Evolutionary conservation across 192 early-diverging fungal genomes (phyloP), one percentile per base, ranked within the genome.

Genomic region (Podochytrium sp.): DNA sequence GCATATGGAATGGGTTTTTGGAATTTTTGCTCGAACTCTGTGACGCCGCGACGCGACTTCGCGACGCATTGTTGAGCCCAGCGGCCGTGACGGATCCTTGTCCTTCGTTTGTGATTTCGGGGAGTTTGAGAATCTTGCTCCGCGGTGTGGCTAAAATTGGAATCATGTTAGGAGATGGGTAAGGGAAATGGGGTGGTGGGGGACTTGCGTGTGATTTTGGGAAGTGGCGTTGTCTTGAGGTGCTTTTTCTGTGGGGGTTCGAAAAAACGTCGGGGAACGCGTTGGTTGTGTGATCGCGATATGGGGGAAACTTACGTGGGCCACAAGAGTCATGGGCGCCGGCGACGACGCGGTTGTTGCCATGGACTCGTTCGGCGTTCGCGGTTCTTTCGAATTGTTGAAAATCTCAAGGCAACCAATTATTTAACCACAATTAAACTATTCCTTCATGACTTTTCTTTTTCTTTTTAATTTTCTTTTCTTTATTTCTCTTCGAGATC

Each of bases 1-100:
- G 85, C 80, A 87, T 83, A 47, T 83, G 79, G 62, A 87, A 87
- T 25, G 85, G 85, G 56, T 87, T 87, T 14, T 40, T 50, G 23
- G 72, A 49, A 16, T 38, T 47, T 35, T 75, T 52, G 16, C 33
- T 61, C 4, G 40, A 30, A 29, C 18, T 43, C 2, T 61, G 10
- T 14, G 0, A 7, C 27, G 51, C 32, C 25, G 27, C 61, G n/a
- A 6, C 14, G 32, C 27, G 14, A 20, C 23, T 27, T 34, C n/a
- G 29, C 10, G 52, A 16, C 42, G 1, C 2, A 6, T 41, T 43
- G n/a, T 25, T 10, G 25, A 14, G 40, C 34, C 20, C 40, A 40
- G 10, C 3, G 27, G 12, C 32, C 65, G 57, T 18, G 35, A n/a
- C n/a, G 5, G 35, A 60, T 23, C 30, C 23, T 52, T 72, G 66